Evolutionary conservation across 345 rosid genomes (phyloP), one percentile per base, ranked within the genome.

Genomic region (Lepidium aucheri): DNA sequence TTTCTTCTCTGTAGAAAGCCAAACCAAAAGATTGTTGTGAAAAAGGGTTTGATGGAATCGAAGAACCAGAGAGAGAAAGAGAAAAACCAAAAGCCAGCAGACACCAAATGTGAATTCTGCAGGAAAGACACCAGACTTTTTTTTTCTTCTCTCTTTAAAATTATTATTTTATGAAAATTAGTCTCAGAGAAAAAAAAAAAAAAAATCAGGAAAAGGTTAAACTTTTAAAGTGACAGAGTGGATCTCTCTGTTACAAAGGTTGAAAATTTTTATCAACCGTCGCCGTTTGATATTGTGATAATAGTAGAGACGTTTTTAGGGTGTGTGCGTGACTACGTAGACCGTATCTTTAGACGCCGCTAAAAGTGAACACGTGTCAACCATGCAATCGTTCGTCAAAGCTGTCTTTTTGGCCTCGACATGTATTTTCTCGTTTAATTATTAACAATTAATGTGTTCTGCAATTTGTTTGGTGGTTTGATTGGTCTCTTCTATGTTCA

Each of bases 31-130:
- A 18, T 55, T 55, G 44, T 55, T 17, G 43, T 9, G 16, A 58
- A 40, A 28, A 36, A 32, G 14, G 42, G 20, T 56, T 56, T 56
- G 22, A 61, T 43, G 68, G 9, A 53, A 34, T 49, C 50, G 56
- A 57, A 51, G 16, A 53, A 52, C 6, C 35, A 1, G 26, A 40
- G 34, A 42, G 9, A 66, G 30, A 33, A n/a, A 46, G 2, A 40
- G 18, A 50, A 54, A 20, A 24, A 63, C 22, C 9, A 73, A 20
- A 26, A 53, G 63, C 22, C 46, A 58, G 65, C 65, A 73, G 73
- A 74, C 63, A 67, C 52, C 77, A 74, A 74, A 67, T 74, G 73
- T 74, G 77, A 74, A 60, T 67, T 61, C 58, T 67, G 73, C 73
- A 67, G 68, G 73, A 67, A 72, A 67, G 69, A 74, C 69, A 69